Evolutionary conservation across 192 early-diverging fungal species (phyloP).

Genomic region (Coemansia sp.): DNA sequence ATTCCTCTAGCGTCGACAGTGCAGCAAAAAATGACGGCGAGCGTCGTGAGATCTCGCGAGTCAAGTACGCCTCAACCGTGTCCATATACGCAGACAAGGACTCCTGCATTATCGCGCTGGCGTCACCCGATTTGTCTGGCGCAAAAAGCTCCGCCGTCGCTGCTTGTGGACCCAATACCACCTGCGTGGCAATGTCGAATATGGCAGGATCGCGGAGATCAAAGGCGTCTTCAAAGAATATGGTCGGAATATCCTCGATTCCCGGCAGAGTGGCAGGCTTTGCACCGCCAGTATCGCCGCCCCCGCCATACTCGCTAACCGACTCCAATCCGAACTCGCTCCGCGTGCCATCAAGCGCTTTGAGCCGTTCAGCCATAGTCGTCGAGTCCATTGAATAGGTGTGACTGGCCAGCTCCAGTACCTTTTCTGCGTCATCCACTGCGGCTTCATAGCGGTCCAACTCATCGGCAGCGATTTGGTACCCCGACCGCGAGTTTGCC

Average conservation of each 20-base stretch:
- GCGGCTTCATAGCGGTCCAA: constrained; percentile 58
- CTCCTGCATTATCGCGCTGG: constrained; percentile 81
- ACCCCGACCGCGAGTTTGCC: constrained; percentile 59
- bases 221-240: constrained; percentile 87
- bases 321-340: constrained; percentile 61
- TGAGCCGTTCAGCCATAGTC: constrained; percentile 56
- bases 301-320: constrained; percentile 36
- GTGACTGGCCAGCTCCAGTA: constrained; percentile 34
- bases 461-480: constrained; percentile 54
- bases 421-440: constrained; percentile 50
- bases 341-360: constrained; percentile 47
- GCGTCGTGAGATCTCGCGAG: constrained; percentile 90
- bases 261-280: constrained; percentile 53
- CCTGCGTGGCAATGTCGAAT: constrained; percentile 75
- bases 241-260: constrained; percentile 80
- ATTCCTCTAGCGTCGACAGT: constrained; percentile 85
- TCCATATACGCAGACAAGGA: constrained; percentile 89
- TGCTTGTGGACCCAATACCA: constrained; percentile 68
- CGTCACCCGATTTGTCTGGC: constrained; percentile 56
- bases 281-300: constrained; percentile 14
- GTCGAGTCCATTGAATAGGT: constrained; percentile 57
- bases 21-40: constrained; percentile 97
- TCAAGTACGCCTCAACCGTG: constrained; percentile 90
- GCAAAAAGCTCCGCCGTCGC: constrained; percentile 42
- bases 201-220: constrained; percentile 88